These are phyloP conservation scores for Neurospora sp. DNA, from an alignment of 495 filamentous ascomycete species.

Conservation along the genomic window DNA sequence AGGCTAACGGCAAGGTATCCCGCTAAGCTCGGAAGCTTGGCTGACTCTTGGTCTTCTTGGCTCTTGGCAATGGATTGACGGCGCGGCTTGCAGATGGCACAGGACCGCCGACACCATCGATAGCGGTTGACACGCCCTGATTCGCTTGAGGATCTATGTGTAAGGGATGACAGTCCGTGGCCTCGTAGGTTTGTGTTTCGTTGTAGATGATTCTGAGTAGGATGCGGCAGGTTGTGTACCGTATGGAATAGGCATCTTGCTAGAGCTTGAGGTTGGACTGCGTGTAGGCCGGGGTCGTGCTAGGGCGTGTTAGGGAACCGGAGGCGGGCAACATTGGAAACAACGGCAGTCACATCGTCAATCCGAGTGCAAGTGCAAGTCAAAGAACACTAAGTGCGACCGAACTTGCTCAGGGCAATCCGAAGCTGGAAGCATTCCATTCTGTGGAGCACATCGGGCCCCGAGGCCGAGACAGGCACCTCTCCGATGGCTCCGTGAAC, in stretches of 20 bases:
- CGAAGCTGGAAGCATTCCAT: background rate
- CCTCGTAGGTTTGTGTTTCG: background rate
- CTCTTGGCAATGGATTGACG: background rate
- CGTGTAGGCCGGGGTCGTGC: background rate
- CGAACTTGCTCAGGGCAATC: background rate
- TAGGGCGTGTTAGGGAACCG: background rate
- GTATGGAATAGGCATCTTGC: background rate
- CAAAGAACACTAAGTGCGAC: background rate
- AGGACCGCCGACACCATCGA: background rate
- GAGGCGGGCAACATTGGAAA: background rate
- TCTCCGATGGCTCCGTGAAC: background rate
- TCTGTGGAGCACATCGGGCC: background rate
- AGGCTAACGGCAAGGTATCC: background rate
- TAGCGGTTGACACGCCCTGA: background rate
- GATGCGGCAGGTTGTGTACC: background rate
- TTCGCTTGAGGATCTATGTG: background rate
- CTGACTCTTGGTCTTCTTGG: background rate
- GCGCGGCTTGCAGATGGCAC: background rate
- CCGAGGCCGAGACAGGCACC: background rate
- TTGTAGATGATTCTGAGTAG: background rate
- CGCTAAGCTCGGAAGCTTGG: background rate
- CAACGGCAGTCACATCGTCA: background rate
- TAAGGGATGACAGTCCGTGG: background rate
- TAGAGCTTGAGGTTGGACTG: background rate
- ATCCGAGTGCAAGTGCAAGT: background rate